Evolutionary conservation across 2,329 filamentous ascomycete species (phyloP).

Genomic region (Emmonsiellopsis sp.): DNA sequence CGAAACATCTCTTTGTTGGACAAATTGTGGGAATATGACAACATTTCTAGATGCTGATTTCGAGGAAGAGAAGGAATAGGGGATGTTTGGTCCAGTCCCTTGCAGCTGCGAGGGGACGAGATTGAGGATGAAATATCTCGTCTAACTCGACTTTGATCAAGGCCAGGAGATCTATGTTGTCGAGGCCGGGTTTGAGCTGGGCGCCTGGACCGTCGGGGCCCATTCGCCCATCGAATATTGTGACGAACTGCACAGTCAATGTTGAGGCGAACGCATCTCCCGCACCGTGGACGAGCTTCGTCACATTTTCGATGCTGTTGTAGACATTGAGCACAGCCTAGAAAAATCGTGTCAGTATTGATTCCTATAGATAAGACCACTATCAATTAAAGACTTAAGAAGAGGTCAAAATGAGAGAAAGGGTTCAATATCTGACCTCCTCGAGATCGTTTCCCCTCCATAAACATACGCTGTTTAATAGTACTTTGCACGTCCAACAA

Average conservation of each 20-base stretch:
- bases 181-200: background rate
- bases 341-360: background rate
- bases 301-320: constrained; percentile 3
- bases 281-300: background rate
- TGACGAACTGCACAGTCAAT: background rate
- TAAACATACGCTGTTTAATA: background rate
- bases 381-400: background rate
- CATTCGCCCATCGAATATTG: constrained; percentile 2
- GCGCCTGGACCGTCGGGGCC: background rate
- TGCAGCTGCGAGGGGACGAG: too few relatives aligned
- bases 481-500: too few relatives aligned
- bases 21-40: too few relatives aligned
- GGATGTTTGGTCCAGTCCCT: too few relatives aligned
- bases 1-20: background rate
- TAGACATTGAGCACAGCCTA: constrained; percentile 1
- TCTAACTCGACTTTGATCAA: background rate
- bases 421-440: background rate
- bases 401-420: background rate
- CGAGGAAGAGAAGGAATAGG: too few relatives aligned
- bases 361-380: background rate
- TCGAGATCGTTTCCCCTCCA: constrained; percentile 2
- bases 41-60: too few relatives aligned
- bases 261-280: background rate
- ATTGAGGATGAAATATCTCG: background rate
- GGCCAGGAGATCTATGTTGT: background rate